A percentile compares a stretch with the other conserved stretches of the same genome.
These are phyloP conservation scores for Sugiyamaella lignohabitans DNA, from an alignment of 805 yeast species.

Conservation along the genomic window DNA sequence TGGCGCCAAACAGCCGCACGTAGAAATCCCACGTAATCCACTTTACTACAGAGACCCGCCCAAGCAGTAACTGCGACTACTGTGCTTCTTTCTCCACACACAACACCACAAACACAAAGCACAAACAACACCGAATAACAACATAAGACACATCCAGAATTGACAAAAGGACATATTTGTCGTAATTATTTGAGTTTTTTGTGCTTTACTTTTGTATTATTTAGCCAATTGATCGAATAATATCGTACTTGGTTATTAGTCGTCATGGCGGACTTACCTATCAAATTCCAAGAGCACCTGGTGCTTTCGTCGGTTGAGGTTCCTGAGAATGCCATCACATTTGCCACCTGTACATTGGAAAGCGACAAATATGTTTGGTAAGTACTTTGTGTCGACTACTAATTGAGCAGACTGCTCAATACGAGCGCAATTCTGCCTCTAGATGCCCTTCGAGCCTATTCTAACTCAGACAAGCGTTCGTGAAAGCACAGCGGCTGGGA, in stretches of 20 bases:
- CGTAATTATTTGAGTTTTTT: neutral
- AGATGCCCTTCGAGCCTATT: too few species aligned
- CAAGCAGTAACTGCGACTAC: too few species aligned
- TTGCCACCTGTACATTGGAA: conserved; percentile 90
- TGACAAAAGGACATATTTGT: neutral
- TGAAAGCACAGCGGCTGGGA: conserved; percentile 44
- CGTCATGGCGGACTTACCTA: conserved; percentile 52
- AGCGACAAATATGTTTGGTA: conserved; percentile 87
- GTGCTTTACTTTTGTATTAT: neutral
- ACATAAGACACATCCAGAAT: neutral
- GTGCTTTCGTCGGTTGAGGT: conserved; percentile 84
- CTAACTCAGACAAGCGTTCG: conserved; percentile 32
- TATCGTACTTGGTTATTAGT: neutral
- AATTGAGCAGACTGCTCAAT: too few species aligned
- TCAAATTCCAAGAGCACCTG: conserved; percentile 92
- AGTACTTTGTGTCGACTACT: too few species aligned
- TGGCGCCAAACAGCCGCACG: neutral
- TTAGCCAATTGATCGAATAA: neutral
- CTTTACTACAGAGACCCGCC: too few species aligned
- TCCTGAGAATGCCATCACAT: conserved; percentile 76
- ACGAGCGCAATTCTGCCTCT: too few species aligned
- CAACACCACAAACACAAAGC: neutral
- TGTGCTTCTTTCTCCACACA: neutral
- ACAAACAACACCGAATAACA: neutral
- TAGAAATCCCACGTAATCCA: neutral